phyloP scores from a whole-genome alignment of 1,284 basidiomycete genomes.

The Pseudozyma thailandica region DNA sequence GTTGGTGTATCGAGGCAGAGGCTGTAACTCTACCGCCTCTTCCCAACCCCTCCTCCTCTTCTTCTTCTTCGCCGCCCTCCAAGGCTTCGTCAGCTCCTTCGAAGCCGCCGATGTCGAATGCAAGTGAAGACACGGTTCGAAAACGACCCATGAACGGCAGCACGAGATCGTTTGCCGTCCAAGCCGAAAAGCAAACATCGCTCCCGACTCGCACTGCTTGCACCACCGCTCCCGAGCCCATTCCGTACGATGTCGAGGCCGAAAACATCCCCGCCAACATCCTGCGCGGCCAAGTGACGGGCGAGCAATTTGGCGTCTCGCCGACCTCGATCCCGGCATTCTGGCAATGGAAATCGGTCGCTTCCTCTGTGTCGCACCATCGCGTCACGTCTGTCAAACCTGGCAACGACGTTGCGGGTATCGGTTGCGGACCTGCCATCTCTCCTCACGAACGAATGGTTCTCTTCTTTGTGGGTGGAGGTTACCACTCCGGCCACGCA shows the following conservation, averaged over 20 bases:
- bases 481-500: slow-evolving; percentile 27
- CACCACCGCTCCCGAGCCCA: slow-evolving; percentile 6
- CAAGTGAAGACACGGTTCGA: background rate
- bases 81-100: background rate
- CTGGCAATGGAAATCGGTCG: slow-evolving; percentile 35
- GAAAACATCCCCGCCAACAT: slow-evolving; percentile 17
- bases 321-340: slow-evolving; percentile 20
- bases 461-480: slow-evolving; percentile 40
- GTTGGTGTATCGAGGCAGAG: slow-evolving; percentile 41
- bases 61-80: too few species aligned
- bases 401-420: slow-evolving; percentile 19
- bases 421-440: slow-evolving; percentile 21
- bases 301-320: slow-evolving; percentile 3
- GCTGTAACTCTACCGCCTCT: slow-evolving; percentile 24
- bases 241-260: slow-evolving; percentile 2
- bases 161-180: slow-evolving; percentile 4
- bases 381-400: slow-evolving; percentile 33
- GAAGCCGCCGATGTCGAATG: background rate
- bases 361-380: slow-evolving; percentile 13
- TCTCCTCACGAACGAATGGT: slow-evolving; percentile 25
- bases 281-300: slow-evolving; percentile 11
- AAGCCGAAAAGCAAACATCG: slow-evolving; percentile 9
- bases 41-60: background rate
- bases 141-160: background rate
- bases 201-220: background rate